Conservation (phyloP, 192 early-diverging fungal genomes). For the Entomortierella beljakovae region DNA sequence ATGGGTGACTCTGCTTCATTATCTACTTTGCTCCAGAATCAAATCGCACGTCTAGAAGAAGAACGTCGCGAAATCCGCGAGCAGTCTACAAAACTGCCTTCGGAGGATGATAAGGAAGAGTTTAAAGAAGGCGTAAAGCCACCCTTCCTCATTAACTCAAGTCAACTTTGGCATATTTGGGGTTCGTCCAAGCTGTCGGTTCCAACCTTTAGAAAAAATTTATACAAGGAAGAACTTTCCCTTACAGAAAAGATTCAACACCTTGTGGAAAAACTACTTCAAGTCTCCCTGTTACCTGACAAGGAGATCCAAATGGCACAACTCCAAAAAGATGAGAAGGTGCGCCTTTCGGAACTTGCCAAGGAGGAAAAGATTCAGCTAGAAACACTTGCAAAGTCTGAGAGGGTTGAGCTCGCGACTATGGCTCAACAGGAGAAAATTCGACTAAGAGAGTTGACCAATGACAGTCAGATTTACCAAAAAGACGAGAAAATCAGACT, state of each 20-base stretch:
- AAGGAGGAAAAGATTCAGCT: background rate
- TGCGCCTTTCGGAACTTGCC: background rate
- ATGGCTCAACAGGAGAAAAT: background rate
- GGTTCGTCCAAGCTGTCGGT: too few relatives aligned
- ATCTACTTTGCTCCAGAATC: too few relatives aligned
- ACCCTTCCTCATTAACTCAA: too few relatives aligned
- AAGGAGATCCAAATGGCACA: background rate
- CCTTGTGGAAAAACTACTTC: background rate
- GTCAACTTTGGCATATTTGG: too few relatives aligned
- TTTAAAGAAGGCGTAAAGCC: too few relatives aligned
- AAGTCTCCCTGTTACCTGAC: background rate
- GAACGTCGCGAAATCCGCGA: too few relatives aligned
- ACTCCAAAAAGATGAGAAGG: background rate
- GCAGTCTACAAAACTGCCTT: too few relatives aligned
- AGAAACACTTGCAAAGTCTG: slow-evolving; percentile 3
- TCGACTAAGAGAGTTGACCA: background rate
- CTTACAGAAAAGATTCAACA: background rate
- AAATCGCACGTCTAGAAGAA: too few relatives aligned
- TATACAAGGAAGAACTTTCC: background rate
- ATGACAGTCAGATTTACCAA: background rate
- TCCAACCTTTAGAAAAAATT: background rate
- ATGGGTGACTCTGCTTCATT: too few relatives aligned
- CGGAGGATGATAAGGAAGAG: too few relatives aligned
- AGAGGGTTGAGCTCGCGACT: background rate
- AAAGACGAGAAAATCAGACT: slow-evolving; percentile 4